These are phyloP conservation scores for Lathyrus aphaca DNA, from an alignment of 306 rosid genomes.

Conservation along the genomic window DNA sequence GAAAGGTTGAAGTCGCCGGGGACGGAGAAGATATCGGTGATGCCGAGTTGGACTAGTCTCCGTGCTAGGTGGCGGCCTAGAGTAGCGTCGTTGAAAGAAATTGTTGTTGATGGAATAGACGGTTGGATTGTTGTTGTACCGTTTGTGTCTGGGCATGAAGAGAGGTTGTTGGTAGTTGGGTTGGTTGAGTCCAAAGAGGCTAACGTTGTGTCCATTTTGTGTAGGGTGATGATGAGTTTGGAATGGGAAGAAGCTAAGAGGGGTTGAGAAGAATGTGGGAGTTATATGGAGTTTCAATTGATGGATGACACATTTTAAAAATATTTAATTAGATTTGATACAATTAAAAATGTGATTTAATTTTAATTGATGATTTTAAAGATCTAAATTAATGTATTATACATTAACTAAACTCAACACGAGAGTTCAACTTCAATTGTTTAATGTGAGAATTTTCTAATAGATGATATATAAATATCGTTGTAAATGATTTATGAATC, in stretches of 20 bases:
- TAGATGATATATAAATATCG: too few species aligned
- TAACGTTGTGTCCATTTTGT: constrained; percentile 60
- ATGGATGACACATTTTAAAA: too few species aligned
- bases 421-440: too few species aligned
- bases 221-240: not conserved
- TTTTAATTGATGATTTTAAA: too few species aligned
- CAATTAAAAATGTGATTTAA: too few species aligned
- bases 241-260: not conserved
- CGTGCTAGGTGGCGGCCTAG: constrained; percentile 91
- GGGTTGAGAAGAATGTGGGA: not conserved
- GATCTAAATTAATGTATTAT: too few species aligned
- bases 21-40: constrained; percentile 82
- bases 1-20: constrained; percentile 92
- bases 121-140: constrained; percentile 41
- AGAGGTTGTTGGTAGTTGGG: constrained; percentile 51
- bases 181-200: constrained; percentile 47
- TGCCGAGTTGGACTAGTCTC: constrained; percentile 72
- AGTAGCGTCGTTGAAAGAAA: constrained; percentile 52
- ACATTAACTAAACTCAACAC: too few species aligned
- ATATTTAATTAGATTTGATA: too few species aligned
- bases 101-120: not conserved
- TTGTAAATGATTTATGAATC: too few species aligned
- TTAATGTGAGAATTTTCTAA: too few species aligned
- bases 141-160: constrained; percentile 5
- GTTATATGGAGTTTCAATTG: too few species aligned